phyloP scores from a whole-genome alignment of 345 rosid genomes.

The Laguncularia racemosa region DNA sequence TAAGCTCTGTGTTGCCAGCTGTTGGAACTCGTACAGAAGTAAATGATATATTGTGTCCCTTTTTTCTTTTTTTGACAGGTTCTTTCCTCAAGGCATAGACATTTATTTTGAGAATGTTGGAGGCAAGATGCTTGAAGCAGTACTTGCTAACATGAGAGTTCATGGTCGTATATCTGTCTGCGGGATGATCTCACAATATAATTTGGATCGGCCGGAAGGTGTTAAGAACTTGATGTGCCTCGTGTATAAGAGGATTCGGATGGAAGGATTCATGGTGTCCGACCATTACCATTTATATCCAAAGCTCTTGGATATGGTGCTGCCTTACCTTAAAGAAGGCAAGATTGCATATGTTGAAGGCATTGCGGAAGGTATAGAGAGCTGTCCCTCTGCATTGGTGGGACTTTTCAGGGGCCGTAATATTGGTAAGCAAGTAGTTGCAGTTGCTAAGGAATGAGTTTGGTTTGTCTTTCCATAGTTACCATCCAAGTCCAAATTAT shows the following conservation, averaged over 20 bases:
- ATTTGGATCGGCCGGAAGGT: conserved; percentile 13
- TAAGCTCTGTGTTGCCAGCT: no score
- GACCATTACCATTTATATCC: conserved; percentile 20
- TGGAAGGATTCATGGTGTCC: conserved; percentile 23
- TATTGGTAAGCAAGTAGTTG: conserved; percentile 22
- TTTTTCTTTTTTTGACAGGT: background rate
- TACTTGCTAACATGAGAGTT: conserved; percentile 21
- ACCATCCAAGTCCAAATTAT: no score
- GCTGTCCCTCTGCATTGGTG: conserved; percentile 9
- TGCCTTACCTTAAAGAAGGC: conserved; percentile 16
- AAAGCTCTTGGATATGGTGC: conserved; percentile 8
- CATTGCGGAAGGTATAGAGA: conserved; percentile 18
- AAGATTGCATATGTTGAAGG: conserved; percentile 20
- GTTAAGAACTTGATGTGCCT: conserved; percentile 10
- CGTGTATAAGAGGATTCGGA: conserved; percentile 15
- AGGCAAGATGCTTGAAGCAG: conserved; percentile 22
- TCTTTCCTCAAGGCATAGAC: conserved; percentile 23
- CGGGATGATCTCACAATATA: conserved; percentile 24
- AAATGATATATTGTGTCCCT: background rate
- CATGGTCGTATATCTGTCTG: conserved; percentile 21
- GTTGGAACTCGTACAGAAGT: no score
- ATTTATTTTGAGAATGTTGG: conserved; percentile 28
- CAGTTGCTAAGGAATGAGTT: conserved; percentile 11
- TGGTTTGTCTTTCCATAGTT: no score
- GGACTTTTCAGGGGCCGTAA: conserved; percentile 21